Base-by-base conservation (phyloP, 371 early-diverging fungal genomes). In the Syncephalastrum racemosum region DNA sequence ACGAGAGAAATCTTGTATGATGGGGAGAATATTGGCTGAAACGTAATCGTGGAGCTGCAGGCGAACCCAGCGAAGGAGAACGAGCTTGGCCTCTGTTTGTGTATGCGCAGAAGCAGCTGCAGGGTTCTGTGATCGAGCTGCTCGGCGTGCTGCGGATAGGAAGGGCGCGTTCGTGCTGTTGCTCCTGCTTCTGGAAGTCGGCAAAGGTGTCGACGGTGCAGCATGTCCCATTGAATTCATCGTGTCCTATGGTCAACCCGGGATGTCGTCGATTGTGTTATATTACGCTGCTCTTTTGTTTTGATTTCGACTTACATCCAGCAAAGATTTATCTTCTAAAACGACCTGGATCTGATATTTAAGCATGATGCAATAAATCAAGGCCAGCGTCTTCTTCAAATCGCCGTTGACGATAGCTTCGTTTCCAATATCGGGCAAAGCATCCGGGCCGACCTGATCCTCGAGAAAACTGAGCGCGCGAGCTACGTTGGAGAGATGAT, bases 361-460 rank as follows among this genome's bases (percentile, higher is more conserved):
- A 23, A 87, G 70, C 72, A 93, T 92, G 56, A 95, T 75, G 22
- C 85, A 79, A 82, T 86, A 93, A 13, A 92, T 71, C 18, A 93
- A 70, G 5, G 90, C 93, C 6, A 95, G 62, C 4, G 90, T 93
- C 51, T 90, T 78, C 66, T 93, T 93, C 27, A 86, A 56, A 65
- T 93, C 90, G 13, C 93, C 91, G 65, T 91, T 90, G 19, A 91
- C 88, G 43, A 95, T 90, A 56, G 91, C 90, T 54, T 86, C 89
- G 39, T 83, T 79, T 25, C 90, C 91, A 56, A 93, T 85, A 52
- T 89, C 85, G n/a, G 85, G 75, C 42, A 93, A 63, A 20, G 78
- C 67, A 36, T 79, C 82, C 4, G 84, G 80, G 24, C 82, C 84
- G 20, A 79, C 63, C 45, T 81, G 78, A 31, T 75, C 62, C 62